phyloP scores from a whole-genome alignment of 768 basidiomycete genomes.

The Paxillus rubicundulus region DNA sequence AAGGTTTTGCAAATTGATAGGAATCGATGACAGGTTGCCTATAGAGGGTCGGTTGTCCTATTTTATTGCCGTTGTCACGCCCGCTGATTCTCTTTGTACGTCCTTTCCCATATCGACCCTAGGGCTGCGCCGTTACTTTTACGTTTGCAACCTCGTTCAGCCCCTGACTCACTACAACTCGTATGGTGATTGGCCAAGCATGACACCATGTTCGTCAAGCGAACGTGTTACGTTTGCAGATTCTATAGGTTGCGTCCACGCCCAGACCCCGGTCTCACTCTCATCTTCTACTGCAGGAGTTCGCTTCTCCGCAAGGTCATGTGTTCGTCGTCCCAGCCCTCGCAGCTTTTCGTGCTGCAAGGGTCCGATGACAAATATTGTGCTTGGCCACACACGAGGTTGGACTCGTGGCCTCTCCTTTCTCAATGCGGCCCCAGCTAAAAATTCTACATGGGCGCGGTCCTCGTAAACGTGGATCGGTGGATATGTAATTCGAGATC shows the following conservation, averaged over 20 bases:
- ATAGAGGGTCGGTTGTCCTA: neutral
- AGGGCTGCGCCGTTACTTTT: neutral
- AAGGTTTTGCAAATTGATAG: constrained; percentile 11
- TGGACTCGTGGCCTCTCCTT: no score
- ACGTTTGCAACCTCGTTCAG: neutral
- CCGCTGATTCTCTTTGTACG: no score
- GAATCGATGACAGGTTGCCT: neutral
- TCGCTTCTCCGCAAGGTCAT: neutral
- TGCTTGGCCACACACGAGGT: neutral
- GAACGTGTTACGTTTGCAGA: neutral
- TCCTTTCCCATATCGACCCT: neutral
- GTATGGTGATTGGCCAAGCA: no score
- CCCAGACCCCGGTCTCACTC: neutral
- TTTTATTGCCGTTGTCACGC: no score
- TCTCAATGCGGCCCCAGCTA: no score
- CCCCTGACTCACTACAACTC: neutral
- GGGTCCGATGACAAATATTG: neutral
- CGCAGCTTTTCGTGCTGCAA: neutral
- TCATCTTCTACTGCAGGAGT: neutral
- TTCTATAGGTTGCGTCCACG: neutral
- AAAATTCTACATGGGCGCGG: no score
- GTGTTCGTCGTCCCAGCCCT: neutral
- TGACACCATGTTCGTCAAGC: neutral
- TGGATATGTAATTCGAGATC: no score
- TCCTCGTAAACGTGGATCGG: no score